Conservation (phyloP, 495 filamentous ascomycete species). For the Aspergillus bridgeri region DNA sequence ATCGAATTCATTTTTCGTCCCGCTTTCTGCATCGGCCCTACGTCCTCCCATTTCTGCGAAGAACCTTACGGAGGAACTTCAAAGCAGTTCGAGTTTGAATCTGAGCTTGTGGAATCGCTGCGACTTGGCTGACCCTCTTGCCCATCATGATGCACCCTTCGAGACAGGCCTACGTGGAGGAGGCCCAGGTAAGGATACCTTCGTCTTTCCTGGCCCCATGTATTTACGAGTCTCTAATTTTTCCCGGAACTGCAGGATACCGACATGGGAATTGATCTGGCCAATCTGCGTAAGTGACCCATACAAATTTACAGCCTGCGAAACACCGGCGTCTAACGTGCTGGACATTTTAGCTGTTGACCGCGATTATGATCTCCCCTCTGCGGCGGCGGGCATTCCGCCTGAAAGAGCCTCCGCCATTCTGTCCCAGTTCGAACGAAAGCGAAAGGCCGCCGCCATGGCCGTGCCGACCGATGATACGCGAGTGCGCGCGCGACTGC, state of each 20-base stretch:
- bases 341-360: slow-evolving; percentile 59
- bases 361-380: slow-evolving; percentile 78
- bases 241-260: slow-evolving; percentile 41
- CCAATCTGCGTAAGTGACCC: slow-evolving; percentile 67
- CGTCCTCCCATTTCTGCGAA: too few species aligned
- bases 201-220: not conserved
- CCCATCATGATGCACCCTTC: slow-evolving; percentile 80
- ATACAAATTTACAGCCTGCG: not conserved
- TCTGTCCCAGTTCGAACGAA: slow-evolving; percentile 83
- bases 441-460: slow-evolving; percentile 81
- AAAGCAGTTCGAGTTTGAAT: not conserved
- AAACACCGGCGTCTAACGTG: not conserved
- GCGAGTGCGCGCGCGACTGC: slow-evolving; percentile 72
- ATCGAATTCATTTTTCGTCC: not conserved
- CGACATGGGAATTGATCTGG: slow-evolving; percentile 71
- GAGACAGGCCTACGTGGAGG: slow-evolving; percentile 94
- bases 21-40: not conserved
- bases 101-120: not conserved
- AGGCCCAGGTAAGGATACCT: slow-evolving; percentile 63
- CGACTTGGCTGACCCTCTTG: not conserved
- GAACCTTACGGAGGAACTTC: too few species aligned
- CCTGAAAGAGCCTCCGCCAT: slow-evolving; percentile 86
- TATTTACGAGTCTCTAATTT: not conserved
- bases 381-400: slow-evolving; percentile 68
- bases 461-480: slow-evolving; percentile 95